Evolutionary conservation across 2,329 filamentous ascomycete genomes (phyloP).

Genomic region (Rhynchosporium agropyri): DNA sequence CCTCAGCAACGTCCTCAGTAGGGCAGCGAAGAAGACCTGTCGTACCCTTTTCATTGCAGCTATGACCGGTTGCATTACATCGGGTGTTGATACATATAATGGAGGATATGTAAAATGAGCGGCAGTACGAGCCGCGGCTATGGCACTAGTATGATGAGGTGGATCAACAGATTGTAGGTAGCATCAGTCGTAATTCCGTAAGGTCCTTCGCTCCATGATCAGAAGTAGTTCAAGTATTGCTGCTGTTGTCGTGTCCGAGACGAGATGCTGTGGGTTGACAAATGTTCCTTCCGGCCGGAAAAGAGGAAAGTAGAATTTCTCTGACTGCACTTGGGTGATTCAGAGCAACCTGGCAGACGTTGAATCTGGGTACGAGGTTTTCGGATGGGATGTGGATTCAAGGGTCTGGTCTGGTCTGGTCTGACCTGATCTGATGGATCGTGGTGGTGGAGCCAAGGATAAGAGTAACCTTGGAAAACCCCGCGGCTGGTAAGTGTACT

Average conservation of each 20-base stretch:
- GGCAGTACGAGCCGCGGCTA: constrained; percentile 35
- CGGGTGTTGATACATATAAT: constrained; percentile 41
- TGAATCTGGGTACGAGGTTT: constrained; percentile 24
- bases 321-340: constrained; percentile 16
- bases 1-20: constrained; percentile 59
- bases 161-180: constrained; percentile 24
- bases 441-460: constrained; percentile 16
- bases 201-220: constrained; percentile 30
- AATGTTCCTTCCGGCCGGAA: constrained; percentile 2
- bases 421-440: constrained; percentile 15
- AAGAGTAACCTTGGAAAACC: constrained; percentile 33
- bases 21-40: constrained; percentile 56
- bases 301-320: constrained; percentile 11
- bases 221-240: constrained; percentile 17
- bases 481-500: neutral
- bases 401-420: constrained; percentile 14
- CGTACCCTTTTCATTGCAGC: constrained; percentile 60
- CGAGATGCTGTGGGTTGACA: constrained; percentile 9
- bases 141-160: constrained; percentile 23
- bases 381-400: constrained; percentile 23
- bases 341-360: constrained; percentile 26
- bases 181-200: constrained; percentile 19
- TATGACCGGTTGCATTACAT: constrained; percentile 53
- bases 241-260: constrained; percentile 7
- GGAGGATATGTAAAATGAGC: constrained; percentile 25